Evolutionary conservation across 2,329 filamentous ascomycete genomes (phyloP), one percentile per base, ranked within the genome.

Genomic region (Xylaria sp.): DNA sequence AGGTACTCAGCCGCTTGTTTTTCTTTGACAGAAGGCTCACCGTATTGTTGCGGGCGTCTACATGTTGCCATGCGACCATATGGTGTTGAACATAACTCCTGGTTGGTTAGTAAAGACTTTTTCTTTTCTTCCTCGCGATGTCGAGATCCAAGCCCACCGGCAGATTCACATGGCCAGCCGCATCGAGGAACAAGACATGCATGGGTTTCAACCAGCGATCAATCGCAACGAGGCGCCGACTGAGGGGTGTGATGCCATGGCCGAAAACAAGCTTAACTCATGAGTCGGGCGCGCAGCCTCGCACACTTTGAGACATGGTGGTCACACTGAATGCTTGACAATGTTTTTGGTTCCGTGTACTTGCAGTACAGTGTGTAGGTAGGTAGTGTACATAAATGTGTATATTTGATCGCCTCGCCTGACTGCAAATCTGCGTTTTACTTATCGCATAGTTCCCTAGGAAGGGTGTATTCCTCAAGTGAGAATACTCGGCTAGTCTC

Each of bases 71-170:
- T 4, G 28, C 28, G 28, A 17, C 33, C 47, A 15, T 21, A 6
- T n/a, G 17, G 31, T 9, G 33, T 12, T 19, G 33, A 38, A 51
- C 33, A 12, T 15, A 23, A n/a, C 31, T 21, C 6, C 40, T 33
- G 15, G 40, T 28, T n/a, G n/a, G n/a, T n/a, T n/a, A n/a, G n/a
- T n/a, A n/a, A n/a, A n/a, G n/a, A n/a, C n/a, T n/a, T n/a, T n/a
- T n/a, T n/a, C 19, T 28, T 35, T 40, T 42, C 21, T 40, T 40
- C 33, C 17, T 17, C 28, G n/a, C 45, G 17, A 37, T 31, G 15
- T 31, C 21, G 43, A 50, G 35, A 54, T 45, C 49, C 50, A 63
- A 54, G 60, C 54, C n/a, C 60, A 59, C 55, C 15, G 9, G 11
- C 31, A 7, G 11, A 28, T 43, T 51, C 52, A 59, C 60, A 52